Percentiles rank a stretch among this genome's conserved stretches.
phyloP scores from a whole-genome alignment of 2,329 filamentous ascomycete genomes.

The Aspergillus nomiae region DNA sequence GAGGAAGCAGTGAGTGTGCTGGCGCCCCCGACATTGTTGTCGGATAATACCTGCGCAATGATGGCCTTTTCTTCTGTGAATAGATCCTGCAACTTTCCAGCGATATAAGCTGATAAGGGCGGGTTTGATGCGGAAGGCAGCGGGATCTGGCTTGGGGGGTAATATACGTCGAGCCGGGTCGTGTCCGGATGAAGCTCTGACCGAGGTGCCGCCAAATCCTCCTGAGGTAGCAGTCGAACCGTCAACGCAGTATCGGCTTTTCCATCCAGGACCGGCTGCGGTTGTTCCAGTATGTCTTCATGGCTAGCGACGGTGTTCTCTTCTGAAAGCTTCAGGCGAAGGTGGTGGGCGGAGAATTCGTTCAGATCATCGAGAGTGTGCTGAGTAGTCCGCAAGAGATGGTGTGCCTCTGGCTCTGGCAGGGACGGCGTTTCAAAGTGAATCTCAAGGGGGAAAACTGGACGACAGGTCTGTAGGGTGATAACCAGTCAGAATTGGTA shows the following conservation, averaged over 20 bases:
- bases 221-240: slow-evolving; percentile 65
- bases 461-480: slow-evolving; percentile 71
- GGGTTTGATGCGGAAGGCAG: slow-evolving; percentile 70
- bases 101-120: slow-evolving; percentile 73
- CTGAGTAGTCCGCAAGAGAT: slow-evolving; percentile 78
- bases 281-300: slow-evolving; percentile 13
- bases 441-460: slow-evolving; percentile 84
- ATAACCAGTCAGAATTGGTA: slow-evolving; percentile 1
- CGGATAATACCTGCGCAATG: slow-evolving; percentile 72
- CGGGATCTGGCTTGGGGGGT: slow-evolving; percentile 69
- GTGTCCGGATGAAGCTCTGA: slow-evolving; percentile 69
- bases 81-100: slow-evolving; percentile 72
- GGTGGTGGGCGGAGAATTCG: slow-evolving; percentile 80
- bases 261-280: slow-evolving; percentile 16
- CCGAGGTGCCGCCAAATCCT: slow-evolving; percentile 52
- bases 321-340: slow-evolving; percentile 68
- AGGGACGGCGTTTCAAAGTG: slow-evolving; percentile 71
- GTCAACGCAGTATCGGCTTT: slow-evolving; percentile 61
- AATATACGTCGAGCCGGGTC: slow-evolving; percentile 74
- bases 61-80: slow-evolving; percentile 89
- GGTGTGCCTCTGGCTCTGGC: slow-evolving; percentile 67
- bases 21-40: slow-evolving; percentile 44
- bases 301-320: slow-evolving; percentile 12
- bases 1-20: slow-evolving; percentile 24
- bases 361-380: slow-evolving; percentile 83